Base-by-base conservation (phyloP, 257 asterid genomes). In the Przewalskia tangutica region DNA sequence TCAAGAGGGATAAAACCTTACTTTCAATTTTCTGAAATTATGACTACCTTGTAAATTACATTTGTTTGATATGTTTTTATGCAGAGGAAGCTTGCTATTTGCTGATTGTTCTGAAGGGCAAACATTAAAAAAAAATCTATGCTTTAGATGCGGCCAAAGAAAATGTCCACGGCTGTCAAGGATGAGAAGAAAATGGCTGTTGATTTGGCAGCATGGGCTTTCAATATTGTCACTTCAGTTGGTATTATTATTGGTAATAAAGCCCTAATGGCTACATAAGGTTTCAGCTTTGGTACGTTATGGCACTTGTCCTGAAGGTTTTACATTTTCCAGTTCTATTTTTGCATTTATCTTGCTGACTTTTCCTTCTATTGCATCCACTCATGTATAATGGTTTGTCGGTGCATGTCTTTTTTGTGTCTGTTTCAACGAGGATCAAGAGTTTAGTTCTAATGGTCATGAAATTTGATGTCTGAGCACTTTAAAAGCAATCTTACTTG, bases 151-250 rank as follows among this genome's bases (percentile, higher is more conserved):
- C 77, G 60, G 81, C 32, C 38, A 85, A 84, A 81, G 70, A 89
- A 65, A 84, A 90, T 89, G 97, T 46, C 93, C 34, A 59, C 46
- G 10, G 64, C 87, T 60, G 84, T 81, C 86, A 90, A 93, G 87
- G 94, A 89, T 81, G 92, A 88, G 55, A 65, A 86, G 82, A 91
- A 89, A 83, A 84, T 67, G 82, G 38, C 88, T 53, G 81, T 86
- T 70, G 95, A 90, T 84, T 32, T 75, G 32, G 95, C 90, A 3
- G 94, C 97, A 48, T 93, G 94, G 97, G 13, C 81, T 68, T 90
- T 90, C 87, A 91, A 91, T 62, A 87, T 93, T 40, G 90, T 91
- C 81, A 88, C 94, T 76, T 91, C 95, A 18, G 93, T 91, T 54
- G 94, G 91, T 71, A 89, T 91, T 34, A 91, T 91, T n/a, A 83